Evolutionary conservation across 352 stramenopile genomes (phyloP), one percentile per base, ranked within the genome.

Genomic region (Globisporangium uncinulatum): DNA sequence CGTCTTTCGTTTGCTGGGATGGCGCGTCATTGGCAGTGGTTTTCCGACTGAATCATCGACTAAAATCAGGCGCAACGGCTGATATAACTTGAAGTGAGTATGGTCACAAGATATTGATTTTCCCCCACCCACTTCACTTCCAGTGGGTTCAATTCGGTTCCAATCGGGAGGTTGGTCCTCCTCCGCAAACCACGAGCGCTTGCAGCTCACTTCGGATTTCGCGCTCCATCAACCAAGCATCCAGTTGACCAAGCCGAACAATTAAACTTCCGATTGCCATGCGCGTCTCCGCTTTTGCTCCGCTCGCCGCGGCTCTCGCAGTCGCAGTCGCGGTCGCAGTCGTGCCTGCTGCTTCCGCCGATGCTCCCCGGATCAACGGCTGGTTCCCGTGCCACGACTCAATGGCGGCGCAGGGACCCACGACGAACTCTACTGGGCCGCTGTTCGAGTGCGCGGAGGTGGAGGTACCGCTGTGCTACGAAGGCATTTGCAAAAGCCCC

Each of bases 381-480:
- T 89, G 79, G 79, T 87, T 71, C 39, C 67, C 67, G 52, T 89
- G 79, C 63, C 43, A 59, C 36, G 34, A 51, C 0, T 60, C 44
- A 19, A 7, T 42, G 19, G 57, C 49, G 34, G 6, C 19, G 6
- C 14, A n/a, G 8, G 8, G 4, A 2, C 6, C 41, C 14, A 46
- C 14, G n/a, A 46, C 14, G 14, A 41, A 9, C 15, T 7, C 41
- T 6, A 7, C 53, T 21, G 17, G 9, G 24, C 14, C 21, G 10
- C 6, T 31, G 17, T 46, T 57, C 56, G 74, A 92, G 32, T 92
- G 81, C 60, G 76, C 72, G 0, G 68, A 86, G 48, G 62, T 92
- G 24, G 62, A 71, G 29, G 71, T 88, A 52, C 78, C 81, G 39
- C 65, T 92, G 51, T 92, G 81, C 61, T 80, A 89, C 66, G 64